A percentile compares a stretch with the other conserved stretches of the same genome.
Evolutionary conservation across 164 flowering plant genomes (phyloP).

Genomic region (Umbilicus rupestris): DNA sequence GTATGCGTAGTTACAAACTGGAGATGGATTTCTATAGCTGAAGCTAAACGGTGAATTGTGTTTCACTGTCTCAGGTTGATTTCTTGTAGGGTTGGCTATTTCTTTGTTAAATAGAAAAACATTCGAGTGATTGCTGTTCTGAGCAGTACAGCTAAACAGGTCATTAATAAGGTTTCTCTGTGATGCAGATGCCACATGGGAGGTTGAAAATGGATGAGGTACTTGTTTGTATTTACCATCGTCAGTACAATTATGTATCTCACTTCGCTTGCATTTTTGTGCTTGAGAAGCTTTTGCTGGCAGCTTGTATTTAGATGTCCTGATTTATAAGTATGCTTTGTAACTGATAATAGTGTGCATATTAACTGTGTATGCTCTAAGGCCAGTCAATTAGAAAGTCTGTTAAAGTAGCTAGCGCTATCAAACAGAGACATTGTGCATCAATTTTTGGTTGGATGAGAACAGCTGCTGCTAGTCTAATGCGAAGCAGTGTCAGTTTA

Average conservation of each 20-base stretch:
- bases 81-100: no score
- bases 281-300: neutral
- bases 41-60: neutral
- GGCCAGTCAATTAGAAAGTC: neutral
- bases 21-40: neutral
- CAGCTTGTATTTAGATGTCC: neutral
- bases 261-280: neutral
- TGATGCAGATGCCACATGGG: conserved; percentile 8
- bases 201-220: conserved; percentile 10
- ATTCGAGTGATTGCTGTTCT: neutral
- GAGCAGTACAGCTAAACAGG: neutral
- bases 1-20: no score
- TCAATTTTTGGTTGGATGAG: neutral
- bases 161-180: neutral
- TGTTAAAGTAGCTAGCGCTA: neutral
- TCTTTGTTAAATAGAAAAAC: neutral
- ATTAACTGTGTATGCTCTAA: neutral
- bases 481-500: neutral
- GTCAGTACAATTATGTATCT: neutral
- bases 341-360: neutral
- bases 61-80: neutral
- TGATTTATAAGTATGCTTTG: neutral
- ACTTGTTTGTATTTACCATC: neutral
- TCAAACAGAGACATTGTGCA: neutral
- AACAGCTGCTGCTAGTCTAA: neutral